Conservation (phyloP, 345 rosid species). For the Eucalyptus melliodora region DNA sequence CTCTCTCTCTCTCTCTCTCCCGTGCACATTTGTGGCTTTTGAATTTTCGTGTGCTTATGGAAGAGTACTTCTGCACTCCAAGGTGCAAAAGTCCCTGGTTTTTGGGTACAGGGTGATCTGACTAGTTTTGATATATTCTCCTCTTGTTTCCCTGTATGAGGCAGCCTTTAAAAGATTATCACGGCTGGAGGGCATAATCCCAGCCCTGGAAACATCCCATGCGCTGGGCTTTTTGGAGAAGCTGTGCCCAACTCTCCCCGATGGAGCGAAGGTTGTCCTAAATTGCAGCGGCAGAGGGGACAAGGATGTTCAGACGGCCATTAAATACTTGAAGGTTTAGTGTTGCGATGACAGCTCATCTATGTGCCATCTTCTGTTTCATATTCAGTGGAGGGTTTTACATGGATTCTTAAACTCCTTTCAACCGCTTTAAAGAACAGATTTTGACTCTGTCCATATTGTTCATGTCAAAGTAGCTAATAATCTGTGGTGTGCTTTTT, state of each 20-base stretch:
- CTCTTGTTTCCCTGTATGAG: neutral
- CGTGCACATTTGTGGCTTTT: neutral
- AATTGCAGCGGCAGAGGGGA: conserved; percentile 97
- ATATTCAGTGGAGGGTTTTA: neutral
- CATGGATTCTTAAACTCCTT: neutral
- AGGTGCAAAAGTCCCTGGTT: neutral
- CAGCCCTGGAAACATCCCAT: conserved; percentile 92
- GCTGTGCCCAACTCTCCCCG: conserved; percentile 63
- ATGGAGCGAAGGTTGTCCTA: conserved; percentile 56
- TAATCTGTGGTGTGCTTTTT: neutral
- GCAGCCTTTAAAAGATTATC: conserved; percentile 87
- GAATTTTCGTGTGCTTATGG: neutral
- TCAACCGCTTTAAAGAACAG: neutral
- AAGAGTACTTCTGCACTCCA: neutral
- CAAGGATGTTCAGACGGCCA: conserved; percentile 87
- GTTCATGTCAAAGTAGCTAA: neutral
- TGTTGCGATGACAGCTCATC: neutral
- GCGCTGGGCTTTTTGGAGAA: conserved; percentile 75
- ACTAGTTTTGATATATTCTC: neutral
- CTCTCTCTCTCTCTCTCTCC: neutral
- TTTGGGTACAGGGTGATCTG: neutral
- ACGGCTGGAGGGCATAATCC: conserved; percentile 75
- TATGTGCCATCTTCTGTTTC: neutral
- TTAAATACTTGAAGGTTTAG: conserved; percentile 51
- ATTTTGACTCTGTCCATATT: neutral